Evolutionary conservation across 371 early-diverging fungal species (phyloP).

Genomic region (Pancytospora philotis): DNA sequence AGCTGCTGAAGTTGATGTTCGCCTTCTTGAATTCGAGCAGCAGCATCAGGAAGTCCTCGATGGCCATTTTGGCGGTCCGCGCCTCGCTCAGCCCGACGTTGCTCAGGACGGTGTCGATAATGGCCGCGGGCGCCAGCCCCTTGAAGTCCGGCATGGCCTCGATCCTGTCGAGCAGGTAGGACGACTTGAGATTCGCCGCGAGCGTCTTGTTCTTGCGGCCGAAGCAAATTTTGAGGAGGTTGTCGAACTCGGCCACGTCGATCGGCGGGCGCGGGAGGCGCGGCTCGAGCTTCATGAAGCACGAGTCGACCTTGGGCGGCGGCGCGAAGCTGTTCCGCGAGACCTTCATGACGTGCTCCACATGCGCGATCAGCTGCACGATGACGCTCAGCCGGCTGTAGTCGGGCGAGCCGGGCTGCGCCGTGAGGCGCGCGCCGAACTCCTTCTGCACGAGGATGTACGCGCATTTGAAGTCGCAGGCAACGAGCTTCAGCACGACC

Average conservation of each 20-base stretch:
- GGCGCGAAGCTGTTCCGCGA: slow-evolving; percentile 94
- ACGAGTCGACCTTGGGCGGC: slow-evolving; percentile 91
- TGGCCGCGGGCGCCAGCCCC: slow-evolving; percentile 10
- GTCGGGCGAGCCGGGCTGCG: slow-evolving; percentile 77
- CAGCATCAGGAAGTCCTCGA: slow-evolving; percentile 69
- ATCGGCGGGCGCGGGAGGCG: slow-evolving; percentile 79
- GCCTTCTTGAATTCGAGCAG: slow-evolving; percentile 57
- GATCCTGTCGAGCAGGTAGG: slow-evolving; percentile 52
- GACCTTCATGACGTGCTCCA: slow-evolving; percentile 84
- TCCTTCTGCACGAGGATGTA: slow-evolving; percentile 98
- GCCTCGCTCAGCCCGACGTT: slow-evolving; percentile 62
- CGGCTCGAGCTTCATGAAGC: slow-evolving; percentile 84
- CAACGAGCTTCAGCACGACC: slow-evolving; percentile 83
- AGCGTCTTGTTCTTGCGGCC: slow-evolving; percentile 88
- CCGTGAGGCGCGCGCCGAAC: slow-evolving; percentile 89
- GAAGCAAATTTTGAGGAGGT: slow-evolving; percentile 81
- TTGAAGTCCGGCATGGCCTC: slow-evolving; percentile 65
- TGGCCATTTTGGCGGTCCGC: slow-evolving; percentile 76
- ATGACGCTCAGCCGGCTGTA: slow-evolving; percentile 90
- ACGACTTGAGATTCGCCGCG: slow-evolving; percentile 75
- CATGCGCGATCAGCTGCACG: slow-evolving; percentile 86
- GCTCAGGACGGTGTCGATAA: slow-evolving; percentile 34
- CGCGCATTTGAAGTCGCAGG: slow-evolving; percentile 72
- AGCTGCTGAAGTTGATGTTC: slow-evolving; percentile 46
- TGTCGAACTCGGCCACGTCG: slow-evolving; percentile 89